phyloP scores from a whole-genome alignment of 2,329 filamentous ascomycete genomes.

The Arthroderma sp. region DNA sequence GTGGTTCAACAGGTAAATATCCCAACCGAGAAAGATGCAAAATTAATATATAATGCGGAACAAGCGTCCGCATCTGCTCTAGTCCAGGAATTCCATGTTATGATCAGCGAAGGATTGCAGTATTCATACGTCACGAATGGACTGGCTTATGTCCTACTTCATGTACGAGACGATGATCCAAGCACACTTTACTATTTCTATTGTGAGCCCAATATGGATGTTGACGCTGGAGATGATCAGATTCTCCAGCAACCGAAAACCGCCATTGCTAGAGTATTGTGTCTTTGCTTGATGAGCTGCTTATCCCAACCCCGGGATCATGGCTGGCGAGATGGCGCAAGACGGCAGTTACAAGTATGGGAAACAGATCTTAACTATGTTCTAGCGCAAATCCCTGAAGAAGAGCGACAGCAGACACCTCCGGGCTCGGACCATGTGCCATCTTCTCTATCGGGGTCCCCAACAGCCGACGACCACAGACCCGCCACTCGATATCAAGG shows the following conservation, averaged over 20 bases:
- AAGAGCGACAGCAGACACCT: slow-evolving; percentile 12
- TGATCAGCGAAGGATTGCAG: slow-evolving; percentile 18
- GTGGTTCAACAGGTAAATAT: slow-evolving; percentile 1
- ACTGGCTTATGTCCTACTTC: slow-evolving; percentile 11
- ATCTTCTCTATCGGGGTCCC: slow-evolving; percentile 11
- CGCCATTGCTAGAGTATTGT: slow-evolving; percentile 13
- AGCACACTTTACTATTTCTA: slow-evolving; percentile 17
- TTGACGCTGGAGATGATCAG: slow-evolving; percentile 5
- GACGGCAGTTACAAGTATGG: slow-evolving; percentile 12
- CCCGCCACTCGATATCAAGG: slow-evolving; percentile 12
- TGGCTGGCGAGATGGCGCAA: slow-evolving; percentile 13
- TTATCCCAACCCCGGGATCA: slow-evolving; percentile 11
- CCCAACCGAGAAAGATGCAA: slow-evolving; percentile 9
- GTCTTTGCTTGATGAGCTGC: slow-evolving; percentile 16
- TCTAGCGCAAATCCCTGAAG: slow-evolving; percentile 12
- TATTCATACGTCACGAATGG: slow-evolving; percentile 18
- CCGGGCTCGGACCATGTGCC: slow-evolving; percentile 10
- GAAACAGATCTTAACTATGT: slow-evolving; percentile 13
- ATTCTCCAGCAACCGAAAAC: slow-evolving; percentile 9
- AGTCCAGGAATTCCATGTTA: slow-evolving; percentile 19
- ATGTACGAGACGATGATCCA: slow-evolving; percentile 14
- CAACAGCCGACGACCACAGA: slow-evolving; percentile 7
- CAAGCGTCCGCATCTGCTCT: slow-evolving; percentile 12
- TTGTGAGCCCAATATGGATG: slow-evolving; percentile 15
- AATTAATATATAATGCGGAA: slow-evolving; percentile 15